Evolutionary conservation across 352 stramenopile genomes (phyloP), one percentile per base, ranked within the genome.

Genomic region (Phytopythium sindhum): DNA sequence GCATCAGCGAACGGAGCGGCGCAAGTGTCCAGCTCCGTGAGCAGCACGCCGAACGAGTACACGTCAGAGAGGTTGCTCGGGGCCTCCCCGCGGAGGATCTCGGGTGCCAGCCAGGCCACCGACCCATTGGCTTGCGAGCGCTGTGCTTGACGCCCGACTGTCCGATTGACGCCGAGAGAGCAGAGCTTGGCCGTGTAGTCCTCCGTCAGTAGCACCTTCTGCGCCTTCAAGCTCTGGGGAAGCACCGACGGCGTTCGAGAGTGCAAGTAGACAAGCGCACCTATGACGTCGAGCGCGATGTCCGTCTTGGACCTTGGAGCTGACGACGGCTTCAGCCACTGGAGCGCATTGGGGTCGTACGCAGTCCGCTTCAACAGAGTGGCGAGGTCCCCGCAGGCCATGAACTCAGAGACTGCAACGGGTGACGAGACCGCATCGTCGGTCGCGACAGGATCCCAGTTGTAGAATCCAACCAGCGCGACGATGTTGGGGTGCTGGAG

Each of bases 11-110:
- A 87, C 11, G 80, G 80, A 9, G 74, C 60, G 54, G 84, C 62
- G 21, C 77, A 81, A n/a, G 80, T 87, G 44, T 89, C 80, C 9
- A 88, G 28, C 57, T 88, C 79, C 0, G 75, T 76, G 9, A 88
- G 61, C 50, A 88, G 72, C 15, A 91, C 76, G 21, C 84, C 85
- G 62, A 91, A 86, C 8, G 78, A 87, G 68, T 91, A 94, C n/a
- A 94, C 74, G 56, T 94, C 85, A 3, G 82, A 89, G 51, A 75
- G 61, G 10, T 77, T 72, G 41, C 57, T 74, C 61, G 54, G 52
- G 21, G 57, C 60, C 26, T 81, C 71, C 10, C 72, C 74, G 15
- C 68, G 65, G 6, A 89, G 69, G 15, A 89, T 52, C 50, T 89
- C 80, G 11, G 80, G 80, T 5, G 80, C 80, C 29, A 86, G 61